Percentiles rank a stretch among this genome's conserved stretches.
phyloP scores from a whole-genome alignment of 2,329 filamentous ascomycete genomes.

The Neofusicoccum sp. region DNA sequence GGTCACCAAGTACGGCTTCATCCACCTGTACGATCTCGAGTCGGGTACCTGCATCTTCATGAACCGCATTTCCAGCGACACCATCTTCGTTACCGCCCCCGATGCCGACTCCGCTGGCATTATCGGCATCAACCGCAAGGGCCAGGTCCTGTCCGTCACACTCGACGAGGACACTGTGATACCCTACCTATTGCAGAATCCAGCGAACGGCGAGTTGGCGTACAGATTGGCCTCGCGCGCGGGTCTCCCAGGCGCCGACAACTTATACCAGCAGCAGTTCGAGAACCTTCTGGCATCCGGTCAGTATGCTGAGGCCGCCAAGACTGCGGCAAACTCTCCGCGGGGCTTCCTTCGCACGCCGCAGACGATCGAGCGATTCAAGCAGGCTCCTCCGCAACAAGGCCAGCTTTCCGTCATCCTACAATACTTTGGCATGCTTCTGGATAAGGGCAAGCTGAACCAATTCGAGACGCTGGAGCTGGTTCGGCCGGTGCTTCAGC shows the following conservation, averaged over 20 bases:
- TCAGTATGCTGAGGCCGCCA: conserved; percentile 86
- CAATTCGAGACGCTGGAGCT: conserved; percentile 92
- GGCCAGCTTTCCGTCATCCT: conserved; percentile 92
- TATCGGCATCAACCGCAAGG: conserved; percentile 94
- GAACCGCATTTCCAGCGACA: conserved; percentile 99
- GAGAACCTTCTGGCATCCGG: conserved; percentile 80
- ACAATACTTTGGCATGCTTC: conserved; percentile 95
- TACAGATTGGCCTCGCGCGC: conserved; percentile 96
- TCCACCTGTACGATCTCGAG: conserved; percentile 97
- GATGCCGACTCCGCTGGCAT: conserved; percentile 86
- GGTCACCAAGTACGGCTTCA: conserved; percentile 98
- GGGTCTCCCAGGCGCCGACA: conserved; percentile 90
- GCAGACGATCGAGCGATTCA: conserved; percentile 95
- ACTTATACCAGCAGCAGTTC: conserved; percentile 90
- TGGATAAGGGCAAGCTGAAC: conserved; percentile 94
- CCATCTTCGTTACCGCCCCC: conserved; percentile 90
- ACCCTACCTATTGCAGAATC: conserved; percentile 93
- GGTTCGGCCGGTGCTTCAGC: conserved; percentile 85
- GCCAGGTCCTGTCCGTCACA: conserved; percentile 91
- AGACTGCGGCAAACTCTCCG: conserved; percentile 94
- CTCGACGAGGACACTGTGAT: conserved; percentile 91
- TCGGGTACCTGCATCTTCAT: conserved; percentile 96
- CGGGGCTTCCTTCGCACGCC: conserved; percentile 92
- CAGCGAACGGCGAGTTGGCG: conserved; percentile 88
- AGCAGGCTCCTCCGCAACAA: conserved; percentile 76